Evolutionary conservation across 164 flowering plant species (phyloP), one percentile per base, ranked within the genome.

Genomic region (Nymphaea thermarum): DNA sequence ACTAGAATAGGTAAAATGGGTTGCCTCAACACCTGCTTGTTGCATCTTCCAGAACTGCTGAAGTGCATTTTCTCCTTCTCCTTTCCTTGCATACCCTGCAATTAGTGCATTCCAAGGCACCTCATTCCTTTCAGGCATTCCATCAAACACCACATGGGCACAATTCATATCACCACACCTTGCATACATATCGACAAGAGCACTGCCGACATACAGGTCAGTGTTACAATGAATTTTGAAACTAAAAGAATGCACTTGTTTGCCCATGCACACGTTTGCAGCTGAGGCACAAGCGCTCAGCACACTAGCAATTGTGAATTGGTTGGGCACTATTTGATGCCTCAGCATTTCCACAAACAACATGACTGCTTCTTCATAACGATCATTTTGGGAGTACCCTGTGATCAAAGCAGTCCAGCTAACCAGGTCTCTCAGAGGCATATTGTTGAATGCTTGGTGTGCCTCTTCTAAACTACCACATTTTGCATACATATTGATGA

Each of bases 81-180:
- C 77, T 73, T 80, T 83, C 79, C 87, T 80, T 4, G 89, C 92
- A 81, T 83, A 71, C 45, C 85, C 87, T 18, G 93, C 87, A 76
- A 89, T 87, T 73, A 89, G 70, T 71, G 93, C 89, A 80, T 87
- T 89, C 90, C 91, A 89, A 61, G 87, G 82, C 11, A 87, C 95
- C 70, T 83, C 90, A 70, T 86, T 89, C 73, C 77, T 85, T 4
- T 67, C 70, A 42, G 43, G 69, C 71, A 87, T 65, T 63, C 70
- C 76, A 67, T 77, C 77, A 75, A 89, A 89, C 3, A 80, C 70
- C 12, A 65, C 55, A 64, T 67, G 72, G 6, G 88, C 89, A 51
- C 80, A 87, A 44, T 72, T 69, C 80, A 89, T 74, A n/a, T 42
- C 59, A 5, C 78, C 85, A 70, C 74, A 78, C 76, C 87, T 82